Evolutionary conservation across 2,329 filamentous ascomycete species (phyloP), one percentile per base, ranked within the genome.

Genomic region (Teratosphaeria pseudoeucalypti): DNA sequence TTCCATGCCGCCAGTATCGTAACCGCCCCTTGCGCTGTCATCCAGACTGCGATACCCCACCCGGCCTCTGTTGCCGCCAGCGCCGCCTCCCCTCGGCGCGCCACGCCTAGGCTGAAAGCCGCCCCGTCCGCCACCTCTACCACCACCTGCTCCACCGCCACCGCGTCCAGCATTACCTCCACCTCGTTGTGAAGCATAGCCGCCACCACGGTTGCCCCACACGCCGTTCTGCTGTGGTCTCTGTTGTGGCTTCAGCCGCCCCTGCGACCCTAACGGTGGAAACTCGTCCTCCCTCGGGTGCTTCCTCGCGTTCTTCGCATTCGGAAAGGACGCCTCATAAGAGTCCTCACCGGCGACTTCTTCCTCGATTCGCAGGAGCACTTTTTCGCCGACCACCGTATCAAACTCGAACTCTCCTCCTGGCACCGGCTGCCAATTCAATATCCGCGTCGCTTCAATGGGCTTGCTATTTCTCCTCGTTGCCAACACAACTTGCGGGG

Each of bases 321-420:
- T 85, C 34, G 81, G 78, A 64, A 84, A 84, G 19, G 82, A 75
- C 67, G 80, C 82, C 66, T 88, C 84, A 68, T 84, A 85, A 62
- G 84, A 81, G 63, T 82, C 83, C 67, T 88, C 85, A 27, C 76
- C 73, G 2, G 77, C 75, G 56, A 85, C 73, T 76, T 92, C 89
- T 57, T 85, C 79, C 72, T 96, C 90, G 54, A 97, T 86, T 1
- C 88, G 83, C 57, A 97, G 75, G 63, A 94, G 80, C 16, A 90
- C 84, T 76, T 95, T 96, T 75, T 97, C 92, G 19, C 88, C 88
- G 1, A 97, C 89, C 0, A 84, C 85, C 0, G 88, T 91, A 63
- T 95, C 89, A 67, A 97, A 91, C 6, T 85, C 81, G 68, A 92
- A 85, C 0, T 85, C 81, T 5, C 82, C 77, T 55, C 29, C 27